phyloP scores from a whole-genome alignment of 805 yeast species.

The Pichia cephalocereana region DNA sequence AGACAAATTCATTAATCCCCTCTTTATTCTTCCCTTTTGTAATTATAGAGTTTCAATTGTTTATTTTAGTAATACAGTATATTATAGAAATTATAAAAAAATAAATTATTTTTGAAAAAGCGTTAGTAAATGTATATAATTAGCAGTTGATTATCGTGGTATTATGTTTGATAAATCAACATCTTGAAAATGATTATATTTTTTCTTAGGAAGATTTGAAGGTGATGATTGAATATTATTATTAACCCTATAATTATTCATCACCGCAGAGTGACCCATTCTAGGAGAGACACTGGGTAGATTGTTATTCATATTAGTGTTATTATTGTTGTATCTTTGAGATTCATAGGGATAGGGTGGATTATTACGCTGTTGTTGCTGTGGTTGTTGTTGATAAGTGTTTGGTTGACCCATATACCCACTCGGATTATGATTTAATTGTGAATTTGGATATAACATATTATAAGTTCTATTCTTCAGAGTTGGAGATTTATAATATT shows the following conservation, averaged over 20 bases:
- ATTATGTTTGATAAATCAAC: conserved; percentile 8
- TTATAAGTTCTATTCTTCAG: neutral
- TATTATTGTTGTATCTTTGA: neutral
- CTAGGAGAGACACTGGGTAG: neutral
- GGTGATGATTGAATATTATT: neutral
- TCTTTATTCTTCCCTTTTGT: no score
- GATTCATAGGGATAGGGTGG: neutral
- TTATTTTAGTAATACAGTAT: no score
- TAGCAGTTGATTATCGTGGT: conserved; percentile 2
- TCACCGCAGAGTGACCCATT: neutral
- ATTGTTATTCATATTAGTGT: no score
- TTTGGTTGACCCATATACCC: neutral
- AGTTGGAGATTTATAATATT: neutral
- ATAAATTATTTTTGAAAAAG: no score
- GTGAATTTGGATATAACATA: neutral
- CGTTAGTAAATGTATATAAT: no score
- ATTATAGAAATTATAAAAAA: no score
- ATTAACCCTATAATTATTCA: neutral
- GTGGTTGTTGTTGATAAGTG: neutral
- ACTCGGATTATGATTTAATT: neutral
- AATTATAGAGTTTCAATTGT: no score
- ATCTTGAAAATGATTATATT: conserved; percentile 1
- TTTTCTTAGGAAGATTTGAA: neutral
- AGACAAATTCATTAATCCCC: neutral
- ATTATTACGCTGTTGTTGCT: no score